Conservation (phyloP, 1,284 basidiomycete genomes). For the Athelia psychrophila region DNA sequence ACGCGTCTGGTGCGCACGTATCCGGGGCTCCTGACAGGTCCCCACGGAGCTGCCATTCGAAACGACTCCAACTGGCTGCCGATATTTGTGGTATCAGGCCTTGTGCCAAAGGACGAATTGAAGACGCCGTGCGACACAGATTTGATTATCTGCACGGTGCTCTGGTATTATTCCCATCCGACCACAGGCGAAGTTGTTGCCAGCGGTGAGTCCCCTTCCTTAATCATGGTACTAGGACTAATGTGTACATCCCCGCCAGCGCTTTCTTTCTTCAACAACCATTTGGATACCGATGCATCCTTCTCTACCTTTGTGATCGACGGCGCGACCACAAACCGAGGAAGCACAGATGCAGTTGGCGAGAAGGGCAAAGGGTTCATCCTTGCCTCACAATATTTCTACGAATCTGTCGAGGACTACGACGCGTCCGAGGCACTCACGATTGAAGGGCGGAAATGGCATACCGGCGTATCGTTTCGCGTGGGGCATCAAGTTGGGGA, state of each 20-base stretch:
- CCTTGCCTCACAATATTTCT: neutral
- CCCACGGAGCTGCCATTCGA: neutral
- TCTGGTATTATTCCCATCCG: neutral
- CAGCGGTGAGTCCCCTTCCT: too few relatives aligned
- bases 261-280: neutral
- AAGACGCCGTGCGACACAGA: neutral
- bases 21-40: neutral
- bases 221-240: too few relatives aligned
- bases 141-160: neutral
- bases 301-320: slow-evolving; percentile 1
- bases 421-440: neutral
- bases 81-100: neutral
- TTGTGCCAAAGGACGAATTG: neutral
- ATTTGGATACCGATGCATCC: neutral
- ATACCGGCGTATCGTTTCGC: neutral
- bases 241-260: too few relatives aligned
- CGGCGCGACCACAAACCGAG: neutral
- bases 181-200: neutral
- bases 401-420: neutral
- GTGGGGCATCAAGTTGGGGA: slow-evolving; percentile 1
- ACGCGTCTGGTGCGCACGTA: neutral
- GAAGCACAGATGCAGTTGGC: neutral
- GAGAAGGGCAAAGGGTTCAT: slow-evolving; percentile 2
- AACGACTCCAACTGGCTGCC: neutral
- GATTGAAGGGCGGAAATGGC: neutral